Evolutionary conservation across 208 protist genomes (phyloP), one percentile per base, ranked within the genome.

Genomic region (Wallacemonas sp.): DNA sequence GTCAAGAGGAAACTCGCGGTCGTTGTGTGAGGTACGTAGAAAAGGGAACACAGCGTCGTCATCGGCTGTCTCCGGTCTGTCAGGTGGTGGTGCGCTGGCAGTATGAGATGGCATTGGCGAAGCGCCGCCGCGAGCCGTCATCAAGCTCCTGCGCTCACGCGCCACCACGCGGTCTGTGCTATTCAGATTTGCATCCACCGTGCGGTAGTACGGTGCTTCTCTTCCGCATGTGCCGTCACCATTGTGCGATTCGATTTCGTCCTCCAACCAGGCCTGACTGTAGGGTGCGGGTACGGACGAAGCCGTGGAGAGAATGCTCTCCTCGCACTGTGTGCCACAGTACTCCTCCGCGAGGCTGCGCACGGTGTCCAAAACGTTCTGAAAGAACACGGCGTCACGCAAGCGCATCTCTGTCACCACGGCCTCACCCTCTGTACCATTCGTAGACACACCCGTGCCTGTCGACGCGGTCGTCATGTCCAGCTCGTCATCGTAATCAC

Each of bases 291-390:
- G 51, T 0, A 11, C 14, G n/a, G 51, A n/a, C 28, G 28, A 27
- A 5, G 51, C 41, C 12, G 51, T 58, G 70, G 77, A 88, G 36
- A 85, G 71, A 54, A 91, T 81, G 12, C 65, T 77, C 67, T 94
- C 88, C 41, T 76, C 76, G 46, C 88, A 91, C 17, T 59, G 21
- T 1, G 80, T 73, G 5, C 88, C 88, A 2, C 84, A 82, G 53
- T 73, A 88, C 62, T 91, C 84, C 39, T 77, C 77, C 6, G 89
- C 66, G 17, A 94, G 62, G 45, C 70, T 70, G 6, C 82, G 82
- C 22, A 94, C 80, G 0, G 77, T 55, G 30, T 76, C 63, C 21
- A 81, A 76, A 27, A 94, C 56, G 2, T 74, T 74, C 38, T 90
- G 79, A 63, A 87, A 89, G 46, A 93, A 93, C 12, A 38, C 28